Evolutionary conservation across 1,284 basidiomycete species (phyloP).

Genomic region (Ceratobasidium theobromae): DNA sequence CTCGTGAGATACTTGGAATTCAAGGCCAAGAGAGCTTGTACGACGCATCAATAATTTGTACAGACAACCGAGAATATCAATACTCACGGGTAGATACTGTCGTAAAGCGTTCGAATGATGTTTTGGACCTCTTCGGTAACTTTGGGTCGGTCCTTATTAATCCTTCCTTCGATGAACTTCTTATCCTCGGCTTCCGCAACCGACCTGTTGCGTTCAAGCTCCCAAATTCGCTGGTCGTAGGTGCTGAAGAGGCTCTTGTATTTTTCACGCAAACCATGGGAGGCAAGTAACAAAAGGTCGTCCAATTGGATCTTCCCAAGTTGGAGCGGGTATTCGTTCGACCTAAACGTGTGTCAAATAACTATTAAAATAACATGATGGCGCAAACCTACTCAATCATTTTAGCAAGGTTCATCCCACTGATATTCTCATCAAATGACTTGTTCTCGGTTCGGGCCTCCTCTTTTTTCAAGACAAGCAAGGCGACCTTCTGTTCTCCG

Average conservation of each 20-base stretch:
- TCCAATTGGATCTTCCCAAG: neutral
- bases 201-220: neutral
- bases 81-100: conserved; percentile 12
- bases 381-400: conserved; percentile 1
- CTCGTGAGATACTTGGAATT: neutral
- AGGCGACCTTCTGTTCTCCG: conserved; percentile 17
- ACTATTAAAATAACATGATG: too few species aligned
- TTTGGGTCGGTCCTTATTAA: neutral
- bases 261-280: neutral
- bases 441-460: neutral
- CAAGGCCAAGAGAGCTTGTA: neutral
- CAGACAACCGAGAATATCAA: neutral
- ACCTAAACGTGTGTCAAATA: neutral
- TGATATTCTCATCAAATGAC: neutral
- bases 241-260: neutral
- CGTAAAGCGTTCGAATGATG: neutral
- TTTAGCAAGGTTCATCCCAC: conserved; percentile 9
- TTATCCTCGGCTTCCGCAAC: neutral
- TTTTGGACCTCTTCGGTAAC: conserved; percentile 19
- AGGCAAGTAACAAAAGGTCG: neutral
- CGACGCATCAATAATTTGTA: neutral
- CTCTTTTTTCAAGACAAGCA: conserved; percentile 1
- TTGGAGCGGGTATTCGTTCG: conserved; percentile 4
- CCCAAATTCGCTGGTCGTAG: neutral
- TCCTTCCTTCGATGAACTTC: neutral